A percentile compares a stretch with the other conserved stretches of the same genome.
Conservation (phyloP, 2,329 filamentous ascomycete genomes). For the Pseudopyrenochaeta lycopersici region DNA sequence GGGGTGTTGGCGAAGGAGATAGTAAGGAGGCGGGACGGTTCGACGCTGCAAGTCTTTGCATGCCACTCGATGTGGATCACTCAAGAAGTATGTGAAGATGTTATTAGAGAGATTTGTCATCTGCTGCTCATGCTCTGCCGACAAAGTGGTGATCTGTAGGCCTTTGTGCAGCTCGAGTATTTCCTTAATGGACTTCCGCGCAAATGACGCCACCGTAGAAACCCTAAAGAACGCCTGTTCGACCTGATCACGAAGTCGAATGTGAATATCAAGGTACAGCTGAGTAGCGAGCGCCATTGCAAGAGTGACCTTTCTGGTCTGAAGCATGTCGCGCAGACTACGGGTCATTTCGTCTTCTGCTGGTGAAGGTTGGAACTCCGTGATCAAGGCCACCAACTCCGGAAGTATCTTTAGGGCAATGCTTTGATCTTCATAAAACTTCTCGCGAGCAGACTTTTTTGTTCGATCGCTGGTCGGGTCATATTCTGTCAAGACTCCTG, state of each 20-base stretch:
- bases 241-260: conserved; percentile 37
- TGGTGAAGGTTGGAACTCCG: conserved; percentile 18
- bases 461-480: conserved; percentile 37
- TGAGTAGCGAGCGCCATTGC: conserved; percentile 45
- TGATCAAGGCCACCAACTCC: conserved; percentile 36
- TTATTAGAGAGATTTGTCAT: conserved; percentile 10
- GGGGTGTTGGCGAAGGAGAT: conserved; percentile 23
- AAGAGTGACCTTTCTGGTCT: conserved; percentile 34
- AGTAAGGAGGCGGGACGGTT: conserved; percentile 6
- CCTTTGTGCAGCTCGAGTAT: conserved; percentile 24
- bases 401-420: conserved; percentile 41
- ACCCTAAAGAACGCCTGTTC: conserved; percentile 12
- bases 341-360: conserved; percentile 40
- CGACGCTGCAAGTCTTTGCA: conserved; percentile 2
- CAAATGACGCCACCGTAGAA: conserved; percentile 4
- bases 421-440: conserved; percentile 48
- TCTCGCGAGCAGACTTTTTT: conserved; percentile 35
- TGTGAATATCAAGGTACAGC: conserved; percentile 47
- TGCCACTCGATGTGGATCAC: conserved; percentile 6
- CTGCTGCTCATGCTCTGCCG: conserved; percentile 19
- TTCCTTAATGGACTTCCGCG: conserved; percentile 10
- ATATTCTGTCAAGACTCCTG: conserved; percentile 41
- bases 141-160: conserved; percentile 22
- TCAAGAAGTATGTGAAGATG: conserved; percentile 13
- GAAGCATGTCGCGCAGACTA: conserved; percentile 35